Percentiles rank a stretch among this genome's conserved stretches.
phyloP scores from a whole-genome alignment of 139 green algal species.

The Haematococcus lacustris region DNA sequence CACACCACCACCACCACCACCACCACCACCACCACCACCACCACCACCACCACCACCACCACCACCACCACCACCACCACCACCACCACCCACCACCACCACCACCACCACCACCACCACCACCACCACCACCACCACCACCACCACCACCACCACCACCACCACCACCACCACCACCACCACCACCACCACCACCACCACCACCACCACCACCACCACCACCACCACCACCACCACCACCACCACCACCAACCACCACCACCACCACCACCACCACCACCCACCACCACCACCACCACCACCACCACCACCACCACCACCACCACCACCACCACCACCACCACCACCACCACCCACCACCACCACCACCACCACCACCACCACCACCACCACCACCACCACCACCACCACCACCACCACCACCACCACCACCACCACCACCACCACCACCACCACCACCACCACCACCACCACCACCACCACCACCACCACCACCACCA shows the following conservation, averaged over 20 bases:
- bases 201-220: conserved; percentile 9
- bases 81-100: no score
- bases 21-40: no score
- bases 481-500: conserved; percentile 5
- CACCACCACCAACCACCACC: no score
- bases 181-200: conserved; percentile 11
- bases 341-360: no score
- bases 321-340: conserved; percentile 10
- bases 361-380: conserved; percentile 12
- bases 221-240: no score
- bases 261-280: no score
- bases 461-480: conserved; percentile 4
- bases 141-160: conserved; percentile 1
- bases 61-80: no score
- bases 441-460: conserved; percentile 3
- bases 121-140: not conserved
- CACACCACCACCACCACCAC: no score
- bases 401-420: conserved; percentile 9
- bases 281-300: no score
- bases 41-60: not conserved
- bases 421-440: conserved; percentile 5
- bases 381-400: conserved; percentile 11
- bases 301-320: conserved; percentile 11
- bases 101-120: no score
- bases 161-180: conserved; percentile 7